Base-by-base conservation (phyloP, 1,284 basidiomycete species). In the Lentinus polychrous region DNA sequence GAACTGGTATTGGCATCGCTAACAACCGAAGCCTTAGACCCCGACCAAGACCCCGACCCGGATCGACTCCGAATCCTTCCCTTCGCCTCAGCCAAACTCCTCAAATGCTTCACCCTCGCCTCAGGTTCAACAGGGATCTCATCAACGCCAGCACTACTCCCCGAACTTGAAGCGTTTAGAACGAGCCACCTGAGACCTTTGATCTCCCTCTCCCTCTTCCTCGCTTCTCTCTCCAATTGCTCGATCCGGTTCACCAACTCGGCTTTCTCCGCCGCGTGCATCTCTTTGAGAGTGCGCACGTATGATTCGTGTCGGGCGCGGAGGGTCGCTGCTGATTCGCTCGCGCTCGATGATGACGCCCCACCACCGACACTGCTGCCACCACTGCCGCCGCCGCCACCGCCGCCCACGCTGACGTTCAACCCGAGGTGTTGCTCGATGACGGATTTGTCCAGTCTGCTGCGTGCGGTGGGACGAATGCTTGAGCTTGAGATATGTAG, bases 151-250 rank as follows among this genome's bases (percentile, higher is more conserved):
- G 4, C 27, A 27, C n/a, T n/a, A 27, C 27, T 27, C 27, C 27
- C 27, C 10, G 5, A 27, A 27, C 27, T 27, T 10, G 43, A 52
- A 20, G 59, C 52, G 51, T 76, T 68, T 49, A 73, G 65, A 42
- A 76, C 66, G 15, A 76, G 66, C 70, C 71, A 76, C 31, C 70
- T 66, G 35, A 76, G 60, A 15, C 75, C 75, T 46, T 70, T 69
- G 42, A 78, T 70, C 58, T 76, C 75, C 48, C 66, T 60, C 54
- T 68, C 73, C 54, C 69, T 68, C 55, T 69, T 67, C 24, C 63
- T 62, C 33, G 66, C 58, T 49, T 70, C 69, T 24, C 64, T 64
- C 57, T 76, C 71, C 10, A 74, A 66, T n/a, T 55, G 57, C 49
- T 72, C 70, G 12, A 77, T 67, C 12, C 66, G 69, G 23, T 54